These are phyloP conservation scores for Epichloe gansuensis DNA, from an alignment of 2,329 filamentous ascomycete genomes.

Conservation along the genomic window DNA sequence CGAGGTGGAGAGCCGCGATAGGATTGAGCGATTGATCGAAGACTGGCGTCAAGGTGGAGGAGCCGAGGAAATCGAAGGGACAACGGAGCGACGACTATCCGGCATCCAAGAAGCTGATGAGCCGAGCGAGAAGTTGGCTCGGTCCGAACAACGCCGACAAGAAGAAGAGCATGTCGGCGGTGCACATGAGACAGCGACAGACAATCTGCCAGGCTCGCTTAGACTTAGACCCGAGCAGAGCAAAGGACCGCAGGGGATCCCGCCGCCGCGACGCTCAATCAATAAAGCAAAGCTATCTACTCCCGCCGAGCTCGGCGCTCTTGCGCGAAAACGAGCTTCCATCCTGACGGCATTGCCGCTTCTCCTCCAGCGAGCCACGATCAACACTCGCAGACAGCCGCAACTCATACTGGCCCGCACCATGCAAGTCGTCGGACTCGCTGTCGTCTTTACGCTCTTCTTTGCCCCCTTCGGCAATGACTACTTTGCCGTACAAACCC, in stretches of 20 bases:
- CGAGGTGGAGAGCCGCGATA: conserved; percentile 50
- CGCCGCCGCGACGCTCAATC: conserved; percentile 27
- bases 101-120: conserved; percentile 20
- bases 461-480: conserved; percentile 60
- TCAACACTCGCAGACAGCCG: conserved; percentile 59
- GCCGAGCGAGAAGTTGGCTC: conserved; percentile 6
- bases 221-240: not conserved
- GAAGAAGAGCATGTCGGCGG: no score
- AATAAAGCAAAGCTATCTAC: conserved; percentile 41
- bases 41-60: conserved; percentile 33
- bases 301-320: conserved; percentile 58
- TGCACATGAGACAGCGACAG: not conserved
- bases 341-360: conserved; percentile 54
- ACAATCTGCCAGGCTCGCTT: no score
- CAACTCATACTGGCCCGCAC: conserved; percentile 50
- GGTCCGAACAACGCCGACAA: not conserved
- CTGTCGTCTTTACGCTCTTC: conserved; percentile 52
- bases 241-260: conserved; percentile 6
- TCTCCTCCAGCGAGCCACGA: conserved; percentile 51
- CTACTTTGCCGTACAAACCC: conserved; percentile 59
- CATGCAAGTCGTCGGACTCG: conserved; percentile 55
- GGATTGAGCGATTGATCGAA: conserved; percentile 48
- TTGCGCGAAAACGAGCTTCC: conserved; percentile 50
- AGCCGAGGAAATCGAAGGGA: conserved; percentile 6
- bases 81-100: conserved; percentile 11